Base-by-base conservation (phyloP, 2,329 filamentous ascomycete genomes). In the Pseudocercospora eumusae region DNA sequence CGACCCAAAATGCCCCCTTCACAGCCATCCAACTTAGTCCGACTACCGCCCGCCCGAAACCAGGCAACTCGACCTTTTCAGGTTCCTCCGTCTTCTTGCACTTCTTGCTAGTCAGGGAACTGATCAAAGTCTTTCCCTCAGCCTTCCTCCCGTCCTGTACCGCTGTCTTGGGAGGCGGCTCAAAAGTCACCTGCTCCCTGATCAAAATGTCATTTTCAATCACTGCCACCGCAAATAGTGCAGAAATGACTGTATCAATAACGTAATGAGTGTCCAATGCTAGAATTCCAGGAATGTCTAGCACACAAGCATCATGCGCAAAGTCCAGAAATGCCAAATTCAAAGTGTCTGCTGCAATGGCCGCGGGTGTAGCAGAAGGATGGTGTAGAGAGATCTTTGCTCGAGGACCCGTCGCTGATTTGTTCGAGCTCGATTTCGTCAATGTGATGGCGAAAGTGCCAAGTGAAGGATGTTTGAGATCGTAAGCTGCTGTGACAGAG, bases 301-400 rank as follows among this genome's bases (percentile, higher is more conserved):
- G 68, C 2, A 75, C 75, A 15, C 80, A 74, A 1, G 76, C 67
- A 40, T 71, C 75, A 45, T 76, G 76, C 15, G 74, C 68, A 59
- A 82, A 78, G 65, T 81, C 79, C 4, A 82, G 73, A 13, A 75
- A 76, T 0, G 77, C 78, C 8, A 82, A 75, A 56, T 78, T 75
- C 5, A 74, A 62, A n/a, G 73, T 74, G 10, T 75, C 75, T 0
- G 75, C 73, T n/a, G 72, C 69, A 13, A 78, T 69, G 64, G 78
- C 77, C 0, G 75, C 73, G 1, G 76, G 75, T 2, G 76, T 70
- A 7, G 77, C 76, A 3, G 76, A 73, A 68, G 78, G 64, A 70
- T 74, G 62, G 69, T 79, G 70, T 67, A 80, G 64, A 18, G 66
- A 61, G 52, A 76, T 75, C 25, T 70, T 74, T 13, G 69, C 69